These are phyloP conservation scores for Cyclotella baltica DNA, from an alignment of 108 stramenopile genomes.

Conservation along the genomic window DNA sequence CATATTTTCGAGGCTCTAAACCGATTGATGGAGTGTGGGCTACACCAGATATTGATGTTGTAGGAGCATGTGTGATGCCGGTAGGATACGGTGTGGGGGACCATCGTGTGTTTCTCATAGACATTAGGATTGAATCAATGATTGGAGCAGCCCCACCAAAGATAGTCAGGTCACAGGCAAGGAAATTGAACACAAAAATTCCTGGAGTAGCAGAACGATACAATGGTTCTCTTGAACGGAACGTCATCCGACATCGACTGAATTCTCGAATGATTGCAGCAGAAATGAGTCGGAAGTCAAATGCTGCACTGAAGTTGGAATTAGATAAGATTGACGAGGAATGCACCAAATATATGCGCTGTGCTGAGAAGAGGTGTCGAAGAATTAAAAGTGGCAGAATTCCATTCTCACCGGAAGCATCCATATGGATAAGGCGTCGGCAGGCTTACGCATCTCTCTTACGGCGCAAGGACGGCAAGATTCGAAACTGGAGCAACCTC, in stretches of 20 bases:
- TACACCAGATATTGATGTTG: conserved; percentile 8
- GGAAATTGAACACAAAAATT: too few relatives aligned
- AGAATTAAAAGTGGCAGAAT: conserved; percentile 6
- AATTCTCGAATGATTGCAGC: background rate
- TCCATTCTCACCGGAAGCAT: conserved; percentile 17
- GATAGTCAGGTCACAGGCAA: too few relatives aligned
- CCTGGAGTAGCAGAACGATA: background rate
- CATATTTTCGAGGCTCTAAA: conserved; percentile 21
- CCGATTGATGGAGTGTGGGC: conserved; percentile 34
- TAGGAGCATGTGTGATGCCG: conserved; percentile 20
- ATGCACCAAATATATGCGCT: background rate
- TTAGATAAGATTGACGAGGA: background rate
- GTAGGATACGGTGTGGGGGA: conserved; percentile 21
- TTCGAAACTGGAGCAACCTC: conserved; percentile 1
- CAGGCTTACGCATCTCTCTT: conserved; percentile 12
- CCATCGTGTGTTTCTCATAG: conserved; percentile 2
- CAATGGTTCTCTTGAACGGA: background rate
- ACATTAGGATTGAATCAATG: conserved; percentile 13
- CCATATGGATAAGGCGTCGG: background rate
- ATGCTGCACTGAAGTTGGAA: background rate
- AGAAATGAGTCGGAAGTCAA: background rate
- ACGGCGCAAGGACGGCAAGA: background rate
- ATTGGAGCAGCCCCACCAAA: too few relatives aligned
- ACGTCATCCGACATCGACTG: background rate
- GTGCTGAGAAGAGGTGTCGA: conserved; percentile 14